Conservation (phyloP, 257 asterid species). For the Dorcoceras hygrometricum region DNA sequence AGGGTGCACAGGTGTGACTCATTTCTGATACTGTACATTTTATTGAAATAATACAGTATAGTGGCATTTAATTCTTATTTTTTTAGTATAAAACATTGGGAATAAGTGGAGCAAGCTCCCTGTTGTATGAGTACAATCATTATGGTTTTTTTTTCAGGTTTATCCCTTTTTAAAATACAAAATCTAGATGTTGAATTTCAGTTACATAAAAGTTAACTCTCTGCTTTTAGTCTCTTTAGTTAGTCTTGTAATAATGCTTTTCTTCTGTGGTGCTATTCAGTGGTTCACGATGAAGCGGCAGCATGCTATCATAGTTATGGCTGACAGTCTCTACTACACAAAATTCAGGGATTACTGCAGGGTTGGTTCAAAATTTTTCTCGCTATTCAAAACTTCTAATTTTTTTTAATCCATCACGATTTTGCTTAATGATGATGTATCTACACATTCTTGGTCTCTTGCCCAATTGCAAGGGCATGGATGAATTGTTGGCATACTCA, state of each 20-base stretch:
- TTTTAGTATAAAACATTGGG: neutral
- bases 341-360: slow-evolving; percentile 90
- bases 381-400: neutral
- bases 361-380: slow-evolving; percentile 36
- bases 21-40: slow-evolving; percentile 7
- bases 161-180: no score
- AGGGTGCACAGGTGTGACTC: slow-evolving; percentile 92
- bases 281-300: slow-evolving; percentile 99
- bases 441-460: neutral
- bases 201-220: neutral
- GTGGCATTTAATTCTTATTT: neutral
- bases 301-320: slow-evolving; percentile 79
- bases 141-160: neutral
- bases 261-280: slow-evolving; percentile 42
- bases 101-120: neutral
- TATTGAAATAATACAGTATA: no score
- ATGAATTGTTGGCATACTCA: neutral
- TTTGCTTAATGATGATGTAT: neutral
- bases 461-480: neutral
- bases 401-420: neutral
- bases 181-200: no score
- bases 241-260: slow-evolving; percentile 20
- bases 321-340: slow-evolving; percentile 81
- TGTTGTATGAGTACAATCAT: neutral
- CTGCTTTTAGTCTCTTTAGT: neutral